Evolutionary conservation across 495 filamentous ascomycete genomes (phyloP), one percentile per base, ranked within the genome.

Genomic region (Penicillium coffeae): DNA sequence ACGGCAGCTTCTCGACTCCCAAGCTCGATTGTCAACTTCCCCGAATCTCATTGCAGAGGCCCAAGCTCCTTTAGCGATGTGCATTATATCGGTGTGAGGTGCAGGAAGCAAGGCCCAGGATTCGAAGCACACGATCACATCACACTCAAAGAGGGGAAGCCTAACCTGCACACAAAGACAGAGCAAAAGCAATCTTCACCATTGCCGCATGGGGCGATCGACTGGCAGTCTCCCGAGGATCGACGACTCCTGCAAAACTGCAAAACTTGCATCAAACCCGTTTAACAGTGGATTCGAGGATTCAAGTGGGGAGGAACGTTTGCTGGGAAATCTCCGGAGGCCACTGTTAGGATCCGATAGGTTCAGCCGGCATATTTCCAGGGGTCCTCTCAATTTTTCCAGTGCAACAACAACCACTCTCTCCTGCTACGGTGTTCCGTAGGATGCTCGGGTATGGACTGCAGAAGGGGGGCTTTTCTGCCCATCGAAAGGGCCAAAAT

Each of bases 1-100:
- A 52, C 42, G 25, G 16, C 44, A 38, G 34, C 16, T 13, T 47
- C 44, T 34, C 44, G 33, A 46, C 14, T 8, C 20, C 34, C 51
- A 51, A 54, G 60, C 20, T 55, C 51, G 39, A 55, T 63, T 63
- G 56, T 8, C 43, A 63, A 63, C 16, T 30, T 32, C 48, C 39
- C 40, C 35, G 27, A 13, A 30, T 10, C 15, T 42, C 47, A n/a
- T n/a, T n/a, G 12, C 48, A 48, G 34, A 30, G 60, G 58, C 57
- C 60, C 60, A 63, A 63, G 60, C 60, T 63, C 54, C 57, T 21
- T 41, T 38, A 54, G 38, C 25, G 50, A 53, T 36, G 36, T 45
- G 47, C 45, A 21, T 47, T 46, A 30, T 41, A 42, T 48, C 52
- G 53, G 47, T 55, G 32, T 53, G 33, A 43, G 38, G 48, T 62